Evolutionary conservation across 306 rosid genomes (phyloP).

Genomic region (Sechiopsis laciniata): DNA sequence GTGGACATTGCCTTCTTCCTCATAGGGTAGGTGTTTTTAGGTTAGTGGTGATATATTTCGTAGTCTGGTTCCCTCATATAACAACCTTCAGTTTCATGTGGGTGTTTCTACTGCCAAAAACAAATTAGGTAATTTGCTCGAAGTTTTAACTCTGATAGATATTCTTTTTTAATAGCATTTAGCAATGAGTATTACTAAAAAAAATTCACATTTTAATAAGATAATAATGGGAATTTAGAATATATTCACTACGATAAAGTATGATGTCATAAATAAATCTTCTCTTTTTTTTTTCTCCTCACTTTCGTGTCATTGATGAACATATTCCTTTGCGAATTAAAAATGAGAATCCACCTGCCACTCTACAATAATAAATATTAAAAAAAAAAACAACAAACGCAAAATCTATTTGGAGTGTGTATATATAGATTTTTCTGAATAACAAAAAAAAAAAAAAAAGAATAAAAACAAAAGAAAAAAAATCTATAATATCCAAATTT

Average conservation of each 20-base stretch:
- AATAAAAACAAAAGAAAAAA: no score
- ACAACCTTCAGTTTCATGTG: background rate
- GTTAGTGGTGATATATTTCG: no score
- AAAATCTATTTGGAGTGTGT: background rate
- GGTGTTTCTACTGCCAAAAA: no score
- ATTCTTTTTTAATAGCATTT: background rate
- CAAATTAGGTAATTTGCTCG: background rate
- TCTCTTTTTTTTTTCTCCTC: background rate
- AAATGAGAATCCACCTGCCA: background rate
- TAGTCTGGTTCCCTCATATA: no score
- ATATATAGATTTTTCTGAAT: no score
- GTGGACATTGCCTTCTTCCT: no score
- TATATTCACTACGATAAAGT: background rate
- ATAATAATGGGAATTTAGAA: background rate
- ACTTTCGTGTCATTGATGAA: slow-evolving; percentile 15
- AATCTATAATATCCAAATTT: no score
- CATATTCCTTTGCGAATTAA: slow-evolving; percentile 2
- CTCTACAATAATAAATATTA: background rate
- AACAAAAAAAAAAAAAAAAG: no score
- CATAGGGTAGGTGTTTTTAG: no score
- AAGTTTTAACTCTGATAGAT: no score
- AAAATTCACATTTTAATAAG: background rate
- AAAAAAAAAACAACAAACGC: no score
- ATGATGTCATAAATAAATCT: background rate
- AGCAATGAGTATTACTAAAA: background rate